These are phyloP conservation scores for Luvunga scandens DNA, from an alignment of 345 rosid species.

Conservation along the genomic window DNA sequence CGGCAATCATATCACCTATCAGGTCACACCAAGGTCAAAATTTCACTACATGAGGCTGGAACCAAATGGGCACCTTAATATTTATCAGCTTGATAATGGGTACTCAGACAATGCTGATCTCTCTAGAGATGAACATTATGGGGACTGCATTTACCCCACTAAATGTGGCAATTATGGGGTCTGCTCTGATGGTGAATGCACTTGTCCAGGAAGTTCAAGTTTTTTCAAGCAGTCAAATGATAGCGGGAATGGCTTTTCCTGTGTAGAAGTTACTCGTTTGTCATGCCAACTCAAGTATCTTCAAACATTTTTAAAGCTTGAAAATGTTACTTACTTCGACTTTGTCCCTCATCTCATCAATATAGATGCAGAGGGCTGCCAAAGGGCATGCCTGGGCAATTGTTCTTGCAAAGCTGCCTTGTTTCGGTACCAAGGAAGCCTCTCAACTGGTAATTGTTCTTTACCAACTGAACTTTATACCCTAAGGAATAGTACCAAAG, in stretches of 20 bases:
- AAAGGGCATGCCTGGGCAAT: constrained; percentile 16
- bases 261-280: not conserved
- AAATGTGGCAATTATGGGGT: constrained; percentile 25
- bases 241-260: not conserved
- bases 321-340: constrained; percentile 12
- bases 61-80: constrained; percentile 15
- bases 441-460: constrained; percentile 19
- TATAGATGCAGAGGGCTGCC: constrained; percentile 5
- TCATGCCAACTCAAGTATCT: constrained; percentile 14
- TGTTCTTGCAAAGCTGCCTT: constrained; percentile 33
- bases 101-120: not conserved
- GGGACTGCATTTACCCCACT: constrained; percentile 12
- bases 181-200: constrained; percentile 20
- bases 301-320: constrained; percentile 9
- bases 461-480: constrained; percentile 18
- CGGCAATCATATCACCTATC: not conserved
- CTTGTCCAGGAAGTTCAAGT: constrained; percentile 3
- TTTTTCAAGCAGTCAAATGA: not conserved
- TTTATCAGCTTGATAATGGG: constrained; percentile 17
- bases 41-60: constrained; percentile 18
- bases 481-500: not conserved
- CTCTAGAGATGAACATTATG: constrained; percentile 6
- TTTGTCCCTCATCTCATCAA: not conserved
- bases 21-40: not conserved
- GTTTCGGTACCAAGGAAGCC: not conserved